Evolutionary conservation across 345 rosid species (phyloP).

Genomic region (Combretum micranthum): DNA sequence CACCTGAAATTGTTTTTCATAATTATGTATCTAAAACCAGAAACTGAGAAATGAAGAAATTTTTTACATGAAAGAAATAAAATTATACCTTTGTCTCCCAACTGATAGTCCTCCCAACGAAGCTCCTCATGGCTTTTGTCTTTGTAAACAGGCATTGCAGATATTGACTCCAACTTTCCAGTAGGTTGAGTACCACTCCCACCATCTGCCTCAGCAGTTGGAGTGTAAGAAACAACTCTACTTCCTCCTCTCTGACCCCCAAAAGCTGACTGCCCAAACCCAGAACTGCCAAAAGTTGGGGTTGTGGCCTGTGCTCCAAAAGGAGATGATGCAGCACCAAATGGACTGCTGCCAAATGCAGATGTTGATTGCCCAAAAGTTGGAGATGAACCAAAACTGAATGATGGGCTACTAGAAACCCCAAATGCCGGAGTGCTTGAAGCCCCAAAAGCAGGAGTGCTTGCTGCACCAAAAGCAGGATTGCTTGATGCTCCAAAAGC

Average conservation of each 20-base stretch:
- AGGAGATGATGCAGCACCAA: slow-evolving; percentile 48
- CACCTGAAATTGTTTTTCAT: slow-evolving; percentile 48
- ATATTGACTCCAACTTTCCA: slow-evolving; percentile 78
- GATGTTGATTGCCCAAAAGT: slow-evolving; percentile 73
- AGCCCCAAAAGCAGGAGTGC: slow-evolving; percentile 25
- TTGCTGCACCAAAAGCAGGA: slow-evolving; percentile 17
- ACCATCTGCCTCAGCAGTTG: slow-evolving; percentile 58
- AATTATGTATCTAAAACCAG: slow-evolving; percentile 7
- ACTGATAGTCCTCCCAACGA: slow-evolving; percentile 93
- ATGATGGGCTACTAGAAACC: slow-evolving; percentile 42
- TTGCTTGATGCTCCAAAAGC: slow-evolving; percentile 12
- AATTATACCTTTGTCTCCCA: slow-evolving; percentile 85
- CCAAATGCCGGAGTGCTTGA: slow-evolving; percentile 19
- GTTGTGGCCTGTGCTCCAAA: slow-evolving; percentile 64
- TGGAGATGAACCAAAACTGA: slow-evolving; percentile 57
- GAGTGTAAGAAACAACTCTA: slow-evolving; percentile 57
- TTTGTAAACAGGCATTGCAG: slow-evolving; percentile 72
- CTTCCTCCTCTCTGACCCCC: slow-evolving; percentile 80
- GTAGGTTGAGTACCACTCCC: slow-evolving; percentile 43
- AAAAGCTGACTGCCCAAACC: slow-evolving; percentile 65
- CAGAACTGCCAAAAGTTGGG: slow-evolving; percentile 54
- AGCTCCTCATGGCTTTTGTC: slow-evolving; percentile 87
- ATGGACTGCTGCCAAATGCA: slow-evolving; percentile 69
- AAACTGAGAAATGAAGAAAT: slow-evolving; percentile 1
- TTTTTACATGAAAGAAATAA: background rate